phyloP scores from a whole-genome alignment of 306 rosid species.

The Acmispon strigosus region DNA sequence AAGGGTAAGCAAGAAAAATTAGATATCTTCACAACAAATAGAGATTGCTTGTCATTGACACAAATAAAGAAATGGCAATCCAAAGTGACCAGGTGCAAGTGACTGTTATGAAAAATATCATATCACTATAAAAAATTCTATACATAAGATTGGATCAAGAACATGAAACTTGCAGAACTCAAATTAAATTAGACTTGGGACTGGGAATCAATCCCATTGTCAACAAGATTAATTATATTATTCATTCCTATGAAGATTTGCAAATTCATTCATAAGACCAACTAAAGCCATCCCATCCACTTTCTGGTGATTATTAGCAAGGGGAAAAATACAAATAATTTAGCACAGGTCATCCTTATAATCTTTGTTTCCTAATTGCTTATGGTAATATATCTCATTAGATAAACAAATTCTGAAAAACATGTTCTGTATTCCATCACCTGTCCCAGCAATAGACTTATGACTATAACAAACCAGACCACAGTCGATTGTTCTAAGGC shows the following conservation, averaged over 20 bases:
- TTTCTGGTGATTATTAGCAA: background rate
- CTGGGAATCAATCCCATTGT: background rate
- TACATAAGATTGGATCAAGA: background rate
- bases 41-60: background rate
- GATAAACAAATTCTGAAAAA: background rate
- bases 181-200: background rate
- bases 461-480: background rate
- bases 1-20: background rate
- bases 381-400: background rate
- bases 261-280: constrained; percentile 3
- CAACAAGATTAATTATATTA: background rate
- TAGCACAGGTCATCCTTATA: background rate
- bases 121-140: background rate
- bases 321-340: background rate
- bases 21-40: background rate
- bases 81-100: background rate
- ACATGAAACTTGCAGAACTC: background rate
- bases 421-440: background rate
- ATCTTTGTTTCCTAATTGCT: background rate
- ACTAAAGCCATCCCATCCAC: background rate
- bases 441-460: background rate
- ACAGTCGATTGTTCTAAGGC: background rate
- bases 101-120: background rate
- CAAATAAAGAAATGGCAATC: background rate
- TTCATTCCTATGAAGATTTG: background rate